A percentile compares a stretch with the other conserved stretches of the same genome.
These are phyloP conservation scores for Rosa lucieae DNA, from an alignment of 306 rosid genomes.

Conservation along the genomic window DNA sequence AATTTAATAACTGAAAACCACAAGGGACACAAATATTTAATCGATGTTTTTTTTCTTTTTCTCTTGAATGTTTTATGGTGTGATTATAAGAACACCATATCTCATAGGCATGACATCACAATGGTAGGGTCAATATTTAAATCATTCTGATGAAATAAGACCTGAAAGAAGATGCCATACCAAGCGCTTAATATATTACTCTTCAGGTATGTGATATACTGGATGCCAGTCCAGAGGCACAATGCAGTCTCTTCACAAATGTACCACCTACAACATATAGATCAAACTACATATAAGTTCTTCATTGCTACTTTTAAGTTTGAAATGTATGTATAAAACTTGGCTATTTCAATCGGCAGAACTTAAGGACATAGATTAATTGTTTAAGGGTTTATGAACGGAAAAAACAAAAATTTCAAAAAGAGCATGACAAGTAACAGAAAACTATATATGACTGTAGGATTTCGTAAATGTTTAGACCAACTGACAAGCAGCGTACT, in stretches of 20 bases:
- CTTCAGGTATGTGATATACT: conserved; percentile 75
- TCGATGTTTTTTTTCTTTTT: not conserved
- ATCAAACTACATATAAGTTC: conserved; percentile 27
- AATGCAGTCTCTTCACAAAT: conserved; percentile 85
- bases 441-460: not conserved
- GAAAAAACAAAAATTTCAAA: not conserved
- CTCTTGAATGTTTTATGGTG: not conserved
- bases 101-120: not conserved
- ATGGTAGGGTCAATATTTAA: conserved; percentile 10
- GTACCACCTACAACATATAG: conserved; percentile 76
- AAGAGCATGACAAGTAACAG: not conserved
- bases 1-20: not conserved
- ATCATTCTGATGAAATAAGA: conserved; percentile 21
- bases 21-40: not conserved
- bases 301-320: conserved; percentile 12
- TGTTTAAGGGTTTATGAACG: not conserved
- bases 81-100: not conserved
- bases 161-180: conserved; percentile 47
- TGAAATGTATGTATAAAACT: not conserved
- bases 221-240: conserved; percentile 85
- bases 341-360: not conserved
- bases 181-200: conserved; percentile 63
- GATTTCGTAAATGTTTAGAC: not conserved
- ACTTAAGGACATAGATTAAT: not conserved
- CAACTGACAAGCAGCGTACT: not conserved